phyloP scores from a whole-genome alignment of 352 stramenopile genomes.

The Pythium angustatum region DNA sequence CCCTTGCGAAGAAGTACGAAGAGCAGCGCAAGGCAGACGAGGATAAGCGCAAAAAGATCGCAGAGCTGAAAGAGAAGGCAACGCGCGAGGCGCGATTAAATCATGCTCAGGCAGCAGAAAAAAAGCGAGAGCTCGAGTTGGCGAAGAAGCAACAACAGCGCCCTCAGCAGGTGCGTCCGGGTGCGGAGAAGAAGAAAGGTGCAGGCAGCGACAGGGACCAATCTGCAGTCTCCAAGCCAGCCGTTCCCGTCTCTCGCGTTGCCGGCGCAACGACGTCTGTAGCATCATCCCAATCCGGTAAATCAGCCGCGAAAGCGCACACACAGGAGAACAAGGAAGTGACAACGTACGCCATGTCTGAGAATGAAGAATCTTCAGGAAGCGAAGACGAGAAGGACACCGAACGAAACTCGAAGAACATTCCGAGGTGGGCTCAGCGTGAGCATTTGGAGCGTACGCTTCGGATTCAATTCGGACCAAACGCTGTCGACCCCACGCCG shows the following conservation, averaged over 20 bases:
- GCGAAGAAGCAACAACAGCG: slow-evolving; percentile 63
- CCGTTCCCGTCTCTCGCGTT: slow-evolving; percentile 15
- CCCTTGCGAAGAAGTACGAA: slow-evolving; percentile 33
- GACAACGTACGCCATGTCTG: slow-evolving; percentile 79
- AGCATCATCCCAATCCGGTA: slow-evolving; percentile 3
- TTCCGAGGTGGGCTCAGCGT: slow-evolving; percentile 75
- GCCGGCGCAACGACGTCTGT: slow-evolving; percentile 10
- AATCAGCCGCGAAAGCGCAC: slow-evolving; percentile 32
- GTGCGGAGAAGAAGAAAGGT: slow-evolving; percentile 68
- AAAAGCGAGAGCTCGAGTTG: slow-evolving; percentile 65
- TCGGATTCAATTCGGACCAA: slow-evolving; percentile 69
- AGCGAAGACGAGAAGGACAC: slow-evolving; percentile 47
- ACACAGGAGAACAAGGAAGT: slow-evolving; percentile 19
- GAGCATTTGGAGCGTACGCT: slow-evolving; percentile 74
- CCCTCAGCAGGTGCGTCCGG: slow-evolving; percentile 66
- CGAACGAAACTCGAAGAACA: slow-evolving; percentile 65
- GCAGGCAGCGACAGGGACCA: slow-evolving; percentile 45
- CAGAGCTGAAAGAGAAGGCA: slow-evolving; percentile 57
- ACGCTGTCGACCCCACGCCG: slow-evolving; percentile 73
- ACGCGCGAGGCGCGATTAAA: slow-evolving; percentile 58
- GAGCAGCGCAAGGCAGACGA: slow-evolving; percentile 57
- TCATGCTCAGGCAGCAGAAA: slow-evolving; percentile 47
- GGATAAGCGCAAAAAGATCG: slow-evolving; percentile 61
- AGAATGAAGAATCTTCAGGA: slow-evolving; percentile 69
- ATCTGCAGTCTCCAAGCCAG: slow-evolving; percentile 8